Percentiles rank a stretch among this genome's conserved stretches.
These are phyloP conservation scores for Micractinium conductrix DNA, from an alignment of 139 green algal genomes.

Conservation along the genomic window DNA sequence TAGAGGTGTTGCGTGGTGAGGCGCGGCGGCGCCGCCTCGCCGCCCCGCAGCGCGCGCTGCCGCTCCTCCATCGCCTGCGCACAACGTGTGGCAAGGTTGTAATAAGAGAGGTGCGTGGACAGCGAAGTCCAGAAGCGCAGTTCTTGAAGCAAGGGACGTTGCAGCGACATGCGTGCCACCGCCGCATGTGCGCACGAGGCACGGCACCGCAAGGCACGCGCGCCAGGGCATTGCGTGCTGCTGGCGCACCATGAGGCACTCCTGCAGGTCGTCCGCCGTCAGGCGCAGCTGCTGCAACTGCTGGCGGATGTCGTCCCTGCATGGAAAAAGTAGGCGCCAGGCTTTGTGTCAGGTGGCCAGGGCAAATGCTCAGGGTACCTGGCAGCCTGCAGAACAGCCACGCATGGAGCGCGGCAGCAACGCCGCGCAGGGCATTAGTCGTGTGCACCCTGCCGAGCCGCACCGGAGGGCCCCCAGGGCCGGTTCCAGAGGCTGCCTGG, in stretches of 20 bases:
- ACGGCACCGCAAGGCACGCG: too few species aligned
- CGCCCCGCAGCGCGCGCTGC: conserved; percentile 5
- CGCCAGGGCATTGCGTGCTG: too few species aligned
- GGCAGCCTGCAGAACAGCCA: too few species aligned
- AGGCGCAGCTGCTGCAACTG: conserved; percentile 39
- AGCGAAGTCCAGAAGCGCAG: too few species aligned
- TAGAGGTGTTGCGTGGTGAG: conserved; percentile 40
- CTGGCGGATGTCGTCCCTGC: conserved; percentile 13
- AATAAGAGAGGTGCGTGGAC: too few species aligned
- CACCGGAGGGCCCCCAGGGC: not conserved
- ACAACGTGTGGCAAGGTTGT: not conserved
- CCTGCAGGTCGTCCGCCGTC: conserved; percentile 38
- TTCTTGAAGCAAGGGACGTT: too few species aligned
- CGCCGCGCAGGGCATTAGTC: too few species aligned
- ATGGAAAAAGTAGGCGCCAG: not conserved
- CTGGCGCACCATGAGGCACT: conserved; percentile 37
- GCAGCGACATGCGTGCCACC: too few species aligned
- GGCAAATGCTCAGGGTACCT: too few species aligned
- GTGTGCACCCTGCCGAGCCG: not conserved
- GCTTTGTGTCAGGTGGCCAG: too few species aligned
- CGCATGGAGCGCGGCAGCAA: too few species aligned
- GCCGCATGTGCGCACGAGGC: too few species aligned
- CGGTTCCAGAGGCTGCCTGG: conserved; percentile 31
- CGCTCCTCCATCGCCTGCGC: conserved; percentile 28
- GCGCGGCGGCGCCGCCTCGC: not conserved